These are phyloP conservation scores for Periconia sp. DNA, from an alignment of 2,329 filamentous ascomycete species.

Conservation along the genomic window DNA sequence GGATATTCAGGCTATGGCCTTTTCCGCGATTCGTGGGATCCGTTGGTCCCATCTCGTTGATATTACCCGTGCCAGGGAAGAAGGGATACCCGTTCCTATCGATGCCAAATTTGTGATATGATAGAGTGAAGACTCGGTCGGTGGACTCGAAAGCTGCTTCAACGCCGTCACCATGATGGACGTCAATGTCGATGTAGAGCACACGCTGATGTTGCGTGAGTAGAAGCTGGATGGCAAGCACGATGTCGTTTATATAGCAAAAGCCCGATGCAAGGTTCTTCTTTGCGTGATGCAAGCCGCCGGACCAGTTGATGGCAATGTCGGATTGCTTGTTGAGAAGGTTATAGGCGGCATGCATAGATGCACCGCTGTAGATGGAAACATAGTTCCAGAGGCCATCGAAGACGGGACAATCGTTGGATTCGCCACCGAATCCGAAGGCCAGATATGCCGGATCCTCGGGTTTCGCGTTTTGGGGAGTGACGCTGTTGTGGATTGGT, in stretches of 20 bases:
- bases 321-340: conserved; percentile 86
- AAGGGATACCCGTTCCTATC: conserved; percentile 62
- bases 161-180: conserved; percentile 89
- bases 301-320: conserved; percentile 97
- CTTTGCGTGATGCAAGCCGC: conserved; percentile 95
- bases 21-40: conserved; percentile 85
- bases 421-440: conserved; percentile 78
- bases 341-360: conserved; percentile 88
- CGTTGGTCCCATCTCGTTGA: conserved; percentile 83
- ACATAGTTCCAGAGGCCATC: conserved; percentile 96
- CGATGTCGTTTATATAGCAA: conserved; percentile 99
- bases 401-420: conserved; percentile 89
- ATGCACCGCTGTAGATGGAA: conserved; percentile 88
- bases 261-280: conserved; percentile 93
- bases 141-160: conserved; percentile 91
- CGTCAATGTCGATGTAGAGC: conserved; percentile 93
- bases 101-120: conserved; percentile 95
- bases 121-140: conserved; percentile 88
- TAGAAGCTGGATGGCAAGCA: conserved; percentile 88
- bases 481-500: conserved; percentile 46
- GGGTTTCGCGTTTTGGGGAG: conserved; percentile 51
- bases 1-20: conserved; percentile 89
- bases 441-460: conserved; percentile 56
- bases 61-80: conserved; percentile 89
- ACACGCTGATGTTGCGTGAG: conserved; percentile 82